Conservation (phyloP, 2,329 filamentous ascomycete species). For the Pseudocercospora musae region DNA sequence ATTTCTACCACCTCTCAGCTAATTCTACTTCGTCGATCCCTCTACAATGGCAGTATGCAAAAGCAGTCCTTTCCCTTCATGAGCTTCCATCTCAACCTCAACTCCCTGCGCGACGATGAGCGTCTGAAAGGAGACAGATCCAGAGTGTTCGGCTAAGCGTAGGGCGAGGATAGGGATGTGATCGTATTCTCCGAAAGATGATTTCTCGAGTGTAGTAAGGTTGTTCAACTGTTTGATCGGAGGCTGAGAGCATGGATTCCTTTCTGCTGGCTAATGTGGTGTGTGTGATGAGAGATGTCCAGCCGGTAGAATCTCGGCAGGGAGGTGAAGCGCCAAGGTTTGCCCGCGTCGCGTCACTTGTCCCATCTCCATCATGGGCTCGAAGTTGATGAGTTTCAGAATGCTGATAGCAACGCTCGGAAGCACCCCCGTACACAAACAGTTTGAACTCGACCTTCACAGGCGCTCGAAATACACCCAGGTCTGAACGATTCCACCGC, state of each 20-base stretch:
- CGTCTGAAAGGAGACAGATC: too few species aligned
- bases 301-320: neutral
- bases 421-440: neutral
- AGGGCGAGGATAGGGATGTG: constrained; percentile 65
- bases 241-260: constrained; percentile 52
- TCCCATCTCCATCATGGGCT: neutral
- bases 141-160: constrained; percentile 63
- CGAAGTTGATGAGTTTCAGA: neutral
- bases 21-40: neutral
- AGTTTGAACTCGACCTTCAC: too few species aligned
- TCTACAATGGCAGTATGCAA: neutral
- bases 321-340: neutral
- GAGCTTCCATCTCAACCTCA: constrained; percentile 43
- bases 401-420: neutral
- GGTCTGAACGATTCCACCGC: neutral
- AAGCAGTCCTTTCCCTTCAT: neutral
- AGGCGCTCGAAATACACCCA: neutral
- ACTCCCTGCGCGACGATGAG: constrained; percentile 60
- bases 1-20: too few species aligned
- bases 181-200: constrained; percentile 50
- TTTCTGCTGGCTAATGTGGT: too few species aligned
- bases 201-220: constrained; percentile 1
- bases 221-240: constrained; percentile 51
- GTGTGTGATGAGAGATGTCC: neutral
- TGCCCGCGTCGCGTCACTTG: neutral